Percentiles rank a stretch among this genome's conserved stretches.
Conservation (phyloP, 495 filamentous ascomycete genomes). For the Parmelia sp. region DNA sequence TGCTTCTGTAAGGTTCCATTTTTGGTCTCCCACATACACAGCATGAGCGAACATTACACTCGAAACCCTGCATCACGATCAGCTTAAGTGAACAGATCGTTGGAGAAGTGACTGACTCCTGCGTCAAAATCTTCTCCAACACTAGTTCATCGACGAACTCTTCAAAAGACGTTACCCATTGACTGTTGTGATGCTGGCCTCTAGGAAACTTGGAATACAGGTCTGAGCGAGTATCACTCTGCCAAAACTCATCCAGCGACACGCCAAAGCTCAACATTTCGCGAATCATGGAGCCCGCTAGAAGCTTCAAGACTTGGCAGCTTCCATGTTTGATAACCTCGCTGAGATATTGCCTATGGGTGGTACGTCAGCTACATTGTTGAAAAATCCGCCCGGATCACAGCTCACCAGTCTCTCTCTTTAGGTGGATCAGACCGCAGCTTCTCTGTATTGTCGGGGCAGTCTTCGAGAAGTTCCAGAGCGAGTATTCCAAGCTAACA, state of each 20-base stretch:
- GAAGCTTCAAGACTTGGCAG: constrained; percentile 16
- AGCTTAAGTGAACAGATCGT: background rate
- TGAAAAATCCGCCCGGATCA: background rate
- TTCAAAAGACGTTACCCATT: constrained; percentile 23
- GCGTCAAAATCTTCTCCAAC: background rate
- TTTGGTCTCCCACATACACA: constrained; percentile 5
- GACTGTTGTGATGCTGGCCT: constrained; percentile 9
- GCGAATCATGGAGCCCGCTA: constrained; percentile 22
- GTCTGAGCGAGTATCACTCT: background rate
- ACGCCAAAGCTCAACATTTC: constrained; percentile 13
- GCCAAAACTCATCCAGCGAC: constrained; percentile 14
- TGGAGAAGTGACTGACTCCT: constrained; percentile 9
- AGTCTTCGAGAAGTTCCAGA: constrained; percentile 20
- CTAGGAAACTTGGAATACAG: constrained; percentile 14
- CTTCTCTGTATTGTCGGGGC: constrained; percentile 12
- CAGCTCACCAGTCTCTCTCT: background rate
- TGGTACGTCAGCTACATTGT: background rate
- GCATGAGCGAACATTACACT: constrained; percentile 19
- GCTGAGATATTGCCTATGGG: constrained; percentile 7
- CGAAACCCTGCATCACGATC: constrained; percentile 3
- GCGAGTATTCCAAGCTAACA: constrained; percentile 23
- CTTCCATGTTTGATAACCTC: constrained; percentile 8
- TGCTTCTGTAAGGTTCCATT: constrained; percentile 10
- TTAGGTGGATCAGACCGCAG: background rate
- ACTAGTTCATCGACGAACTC: constrained; percentile 19